A percentile compares a stretch with the other conserved stretches of the same genome.
Conservation (phyloP, 148 eudicot genomes). For the Drosera capensis region DNA sequence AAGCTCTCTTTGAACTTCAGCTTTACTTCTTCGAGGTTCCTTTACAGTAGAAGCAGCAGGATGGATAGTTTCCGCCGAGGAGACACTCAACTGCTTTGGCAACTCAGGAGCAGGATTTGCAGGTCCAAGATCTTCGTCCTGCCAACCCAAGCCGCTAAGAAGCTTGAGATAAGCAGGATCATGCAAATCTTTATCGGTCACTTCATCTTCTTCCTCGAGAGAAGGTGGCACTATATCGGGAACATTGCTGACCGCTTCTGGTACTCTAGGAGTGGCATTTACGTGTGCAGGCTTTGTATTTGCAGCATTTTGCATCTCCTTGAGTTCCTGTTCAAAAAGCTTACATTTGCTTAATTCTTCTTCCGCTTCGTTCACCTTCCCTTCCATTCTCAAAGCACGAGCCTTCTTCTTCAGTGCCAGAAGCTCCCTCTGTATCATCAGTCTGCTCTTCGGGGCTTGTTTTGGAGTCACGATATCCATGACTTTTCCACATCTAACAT, state of each 20-base stretch:
- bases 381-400: constrained; percentile 75
- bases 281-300: constrained; percentile 12
- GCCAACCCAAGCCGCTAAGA: constrained; percentile 76
- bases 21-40: constrained; percentile 45
- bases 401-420: constrained; percentile 72
- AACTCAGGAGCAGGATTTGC: constrained; percentile 12
- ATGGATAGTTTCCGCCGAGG: constrained; percentile 7
- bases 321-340: constrained; percentile 75
- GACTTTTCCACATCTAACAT: constrained; percentile 7
- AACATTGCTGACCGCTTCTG: constrained; percentile 6
- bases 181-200: constrained; percentile 75
- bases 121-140: constrained; percentile 37
- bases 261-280: constrained; percentile 9
- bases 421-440: constrained; percentile 74
- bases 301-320: constrained; percentile 48
- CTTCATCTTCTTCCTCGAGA: constrained; percentile 40
- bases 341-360: constrained; percentile 78
- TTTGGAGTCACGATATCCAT: constrained; percentile 11
- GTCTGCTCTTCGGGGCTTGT: constrained; percentile 43
- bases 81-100: constrained; percentile 5
- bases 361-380: constrained; percentile 68
- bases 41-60: constrained; percentile 7
- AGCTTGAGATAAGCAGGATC: constrained; percentile 74
- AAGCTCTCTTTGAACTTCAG: constrained; percentile 69
- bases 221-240: constrained; percentile 17